Percentiles rank a stretch among this genome's conserved stretches.
Conservation (phyloP, 148 eudicot species). For the Arctostaphylos glauca region DNA sequence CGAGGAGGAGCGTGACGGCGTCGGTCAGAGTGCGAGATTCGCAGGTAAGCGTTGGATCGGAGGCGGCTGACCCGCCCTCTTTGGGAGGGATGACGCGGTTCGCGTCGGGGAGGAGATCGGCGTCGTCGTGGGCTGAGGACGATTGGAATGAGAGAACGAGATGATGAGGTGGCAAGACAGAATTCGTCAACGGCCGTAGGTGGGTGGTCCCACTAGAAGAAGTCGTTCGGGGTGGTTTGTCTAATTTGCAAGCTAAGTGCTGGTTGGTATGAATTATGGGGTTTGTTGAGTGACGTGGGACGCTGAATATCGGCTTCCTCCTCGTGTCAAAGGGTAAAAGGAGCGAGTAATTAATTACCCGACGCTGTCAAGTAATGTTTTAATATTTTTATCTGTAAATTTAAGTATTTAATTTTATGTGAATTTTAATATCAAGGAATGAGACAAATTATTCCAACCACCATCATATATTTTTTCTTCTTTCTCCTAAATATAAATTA, state of each 20-base stretch:
- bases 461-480: no score
- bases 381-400: no score
- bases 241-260: background rate
- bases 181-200: background rate
- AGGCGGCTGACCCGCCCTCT: conserved; percentile 36
- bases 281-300: background rate
- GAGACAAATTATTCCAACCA: no score
- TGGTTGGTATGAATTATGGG: background rate
- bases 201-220: conserved; percentile 19
- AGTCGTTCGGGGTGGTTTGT: conserved; percentile 11
- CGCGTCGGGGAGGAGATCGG: conserved; percentile 66
- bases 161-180: conserved; percentile 25
- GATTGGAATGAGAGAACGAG: background rate
- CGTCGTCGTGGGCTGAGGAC: conserved; percentile 45
- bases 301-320: background rate
- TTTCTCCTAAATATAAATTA: no score
- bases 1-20: conserved; percentile 21
- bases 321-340: background rate
- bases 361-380: no score
- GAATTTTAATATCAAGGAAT: no score
- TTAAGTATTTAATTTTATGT: no score
- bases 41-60: conserved; percentile 18
- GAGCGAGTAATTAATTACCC: no score
- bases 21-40: conserved; percentile 21
- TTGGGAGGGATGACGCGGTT: conserved; percentile 67